phyloP scores from a whole-genome alignment of 2,329 filamentous ascomycete genomes.

The Bipolaris oryzae region DNA sequence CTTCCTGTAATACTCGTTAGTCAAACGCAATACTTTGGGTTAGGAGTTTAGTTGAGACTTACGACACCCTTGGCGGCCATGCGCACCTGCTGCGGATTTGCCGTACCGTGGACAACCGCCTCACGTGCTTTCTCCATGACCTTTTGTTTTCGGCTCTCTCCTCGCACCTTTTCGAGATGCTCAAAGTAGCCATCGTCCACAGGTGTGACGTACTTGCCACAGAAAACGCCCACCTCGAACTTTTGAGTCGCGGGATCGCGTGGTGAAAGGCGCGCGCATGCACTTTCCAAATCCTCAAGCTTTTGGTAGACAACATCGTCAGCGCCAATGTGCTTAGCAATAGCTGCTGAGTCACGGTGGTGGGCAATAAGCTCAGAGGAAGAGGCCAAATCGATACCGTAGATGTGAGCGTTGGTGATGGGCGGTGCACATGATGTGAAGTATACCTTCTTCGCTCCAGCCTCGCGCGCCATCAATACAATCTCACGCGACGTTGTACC shows the following conservation, averaged over 20 bases:
- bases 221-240: constrained; percentile 93
- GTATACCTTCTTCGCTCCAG: constrained; percentile 79
- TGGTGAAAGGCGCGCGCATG: constrained; percentile 75
- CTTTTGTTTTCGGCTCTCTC: constrained; percentile 72
- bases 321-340: constrained; percentile 72
- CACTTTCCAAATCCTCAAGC: constrained; percentile 77
- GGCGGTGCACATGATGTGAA: constrained; percentile 83
- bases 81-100: constrained; percentile 64
- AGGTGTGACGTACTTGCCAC: constrained; percentile 81
- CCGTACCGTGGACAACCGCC: constrained; percentile 67
- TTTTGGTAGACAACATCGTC: constrained; percentile 79
- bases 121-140: constrained; percentile 68
- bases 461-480: constrained; percentile 82
- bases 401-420: constrained; percentile 69
- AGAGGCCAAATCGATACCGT: constrained; percentile 72
- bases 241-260: constrained; percentile 62
- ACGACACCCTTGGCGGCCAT: constrained; percentile 67
- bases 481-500: constrained; percentile 83
- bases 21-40: background rate
- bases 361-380: constrained; percentile 74
- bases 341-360: constrained; percentile 64
- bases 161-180: constrained; percentile 73
- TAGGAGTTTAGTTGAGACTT: constrained; percentile 17
- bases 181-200: constrained; percentile 83
- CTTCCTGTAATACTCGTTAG: constrained; percentile 43